These are phyloP conservation scores for Didymella arachidicola DNA, from an alignment of 2,329 filamentous ascomycete genomes.

Conservation along the genomic window DNA sequence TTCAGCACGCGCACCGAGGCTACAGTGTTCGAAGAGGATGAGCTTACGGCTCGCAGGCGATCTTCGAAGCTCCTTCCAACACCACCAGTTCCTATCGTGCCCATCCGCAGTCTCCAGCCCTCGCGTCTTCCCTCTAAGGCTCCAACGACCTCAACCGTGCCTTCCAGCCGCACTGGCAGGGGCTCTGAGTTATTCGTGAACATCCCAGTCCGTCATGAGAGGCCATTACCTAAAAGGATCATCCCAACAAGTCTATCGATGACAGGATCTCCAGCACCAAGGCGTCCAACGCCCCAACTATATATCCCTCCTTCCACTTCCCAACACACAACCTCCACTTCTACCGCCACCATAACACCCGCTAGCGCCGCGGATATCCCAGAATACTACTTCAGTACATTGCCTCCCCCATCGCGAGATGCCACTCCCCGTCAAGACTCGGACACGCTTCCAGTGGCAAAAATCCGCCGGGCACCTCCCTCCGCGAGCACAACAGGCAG, in stretches of 20 bases:
- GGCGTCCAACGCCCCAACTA: slow-evolving; percentile 13
- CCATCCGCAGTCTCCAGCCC: slow-evolving; percentile 46
- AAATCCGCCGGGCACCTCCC: slow-evolving; percentile 2
- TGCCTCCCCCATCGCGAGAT: slow-evolving; percentile 24
- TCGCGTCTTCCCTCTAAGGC: slow-evolving; percentile 31
- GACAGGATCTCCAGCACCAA: slow-evolving; percentile 22
- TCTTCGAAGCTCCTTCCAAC: slow-evolving; percentile 43
- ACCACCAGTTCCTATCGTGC: slow-evolving; percentile 43
- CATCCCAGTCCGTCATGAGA: slow-evolving; percentile 44
- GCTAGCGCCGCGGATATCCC: slow-evolving; percentile 43
- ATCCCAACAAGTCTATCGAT: slow-evolving; percentile 13
- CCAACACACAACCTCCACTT: slow-evolving; percentile 24
- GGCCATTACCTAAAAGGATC: slow-evolving; percentile 32
- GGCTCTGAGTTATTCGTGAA: slow-evolving; percentile 43
- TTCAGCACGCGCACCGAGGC: slow-evolving; percentile 45
- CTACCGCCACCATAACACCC: slow-evolving; percentile 35
- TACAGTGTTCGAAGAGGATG: slow-evolving; percentile 52
- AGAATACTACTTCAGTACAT: slow-evolving; percentile 49
- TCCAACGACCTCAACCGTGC: slow-evolving; percentile 34
- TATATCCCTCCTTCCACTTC: slow-evolving; percentile 24
- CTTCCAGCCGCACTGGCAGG: slow-evolving; percentile 14
- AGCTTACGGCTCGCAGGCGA: slow-evolving; percentile 30
- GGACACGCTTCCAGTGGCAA: slow-evolving; percentile 9
- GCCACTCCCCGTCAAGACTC: slow-evolving; percentile 13
- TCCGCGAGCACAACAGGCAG: slow-evolving; percentile 34